phyloP scores from a whole-genome alignment of 164 flowering plant species.

The Sedum album region DNA sequence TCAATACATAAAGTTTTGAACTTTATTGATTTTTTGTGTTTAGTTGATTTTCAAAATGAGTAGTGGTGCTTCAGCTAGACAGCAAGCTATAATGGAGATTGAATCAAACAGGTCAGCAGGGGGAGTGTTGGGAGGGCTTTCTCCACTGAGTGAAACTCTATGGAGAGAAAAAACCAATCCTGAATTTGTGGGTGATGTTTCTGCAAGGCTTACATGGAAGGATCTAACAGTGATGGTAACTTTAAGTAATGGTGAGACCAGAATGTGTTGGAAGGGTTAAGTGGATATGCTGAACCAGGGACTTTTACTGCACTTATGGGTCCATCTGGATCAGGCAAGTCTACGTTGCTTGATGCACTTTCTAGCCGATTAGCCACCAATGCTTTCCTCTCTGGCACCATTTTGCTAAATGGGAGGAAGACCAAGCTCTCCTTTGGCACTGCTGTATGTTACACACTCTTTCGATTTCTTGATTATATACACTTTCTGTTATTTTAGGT shows the following conservation, averaged over 20 bases:
- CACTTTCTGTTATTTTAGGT: background rate
- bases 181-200: slow-evolving; percentile 63
- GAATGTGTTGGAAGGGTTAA: slow-evolving; percentile 63
- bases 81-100: slow-evolving; percentile 41
- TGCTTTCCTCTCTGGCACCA: slow-evolving; percentile 72
- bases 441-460: slow-evolving; percentile 40
- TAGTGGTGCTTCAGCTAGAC: slow-evolving; percentile 9
- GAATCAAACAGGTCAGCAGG: slow-evolving; percentile 36
- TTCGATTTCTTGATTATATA: background rate
- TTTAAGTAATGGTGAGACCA: slow-evolving; percentile 59
- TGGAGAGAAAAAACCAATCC: slow-evolving; percentile 58
- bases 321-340: slow-evolving; percentile 88
- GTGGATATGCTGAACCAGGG: slow-evolving; percentile 86
- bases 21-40: background rate
- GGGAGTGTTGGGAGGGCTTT: slow-evolving; percentile 35
- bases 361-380: slow-evolving; percentile 78
- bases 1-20: background rate
- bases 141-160: slow-evolving; percentile 76
- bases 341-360: slow-evolving; percentile 84
- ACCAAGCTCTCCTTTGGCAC: slow-evolving; percentile 81
- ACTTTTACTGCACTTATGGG: slow-evolving; percentile 79
- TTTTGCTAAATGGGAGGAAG: slow-evolving; percentile 74
- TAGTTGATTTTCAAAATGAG: too few relatives aligned
- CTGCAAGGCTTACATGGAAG: slow-evolving; percentile 81
- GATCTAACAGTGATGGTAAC: slow-evolving; percentile 77